Base-by-base conservation (phyloP, 352 stramenopile genomes). In the Globisporangium iwayamae region DNA sequence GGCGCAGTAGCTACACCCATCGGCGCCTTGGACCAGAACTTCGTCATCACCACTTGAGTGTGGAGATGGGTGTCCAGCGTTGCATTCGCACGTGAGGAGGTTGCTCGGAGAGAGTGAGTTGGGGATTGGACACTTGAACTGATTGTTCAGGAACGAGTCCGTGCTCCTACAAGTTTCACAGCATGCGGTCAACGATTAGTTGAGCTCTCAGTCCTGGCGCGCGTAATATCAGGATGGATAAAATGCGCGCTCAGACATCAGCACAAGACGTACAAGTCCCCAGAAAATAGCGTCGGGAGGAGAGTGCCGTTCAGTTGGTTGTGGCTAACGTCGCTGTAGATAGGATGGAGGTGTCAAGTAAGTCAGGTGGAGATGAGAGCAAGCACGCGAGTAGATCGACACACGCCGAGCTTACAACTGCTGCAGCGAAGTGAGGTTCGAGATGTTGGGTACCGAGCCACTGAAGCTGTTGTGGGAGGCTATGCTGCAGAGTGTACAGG, bases 401-500 rank as follows among this genome's bases (percentile, higher is more conserved):
- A 28, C 48, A 39, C n/a, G 28, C n/a, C 8, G 13, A 52, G 61
- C 79, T 48, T 81, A 89, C 82, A 89, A 85, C 20, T 48, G 63
- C 47, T 63, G 67, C 20, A 91, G 67, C 8, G 56, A 64, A 5
- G 78, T 81, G 53, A 79, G 71, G 30, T 84, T 85, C 39, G 63
- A 75, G 41, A 89, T 67, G 14, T 64, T 41, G 1, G 78, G 78
- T 0, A 91, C 32, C 34, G 55, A 36, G 8, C 82, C 78, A 2
- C 54, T 71, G 16, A 91, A 67, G 7, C 56, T 22, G 48, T 91
- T 89, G 54, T 78, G 52, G 0, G 78, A 85, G 11, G 89, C 63
- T 34, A 89, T 61, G 2, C 82, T 91, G 25, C 25, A 28, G 25
- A 2, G 25, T 28, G 25, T 28, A 28, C 25, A 28, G 25, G 25